phyloP scores from a whole-genome alignment of 192 early-diverging fungal species.

The Obelidium mucronatum region DNA sequence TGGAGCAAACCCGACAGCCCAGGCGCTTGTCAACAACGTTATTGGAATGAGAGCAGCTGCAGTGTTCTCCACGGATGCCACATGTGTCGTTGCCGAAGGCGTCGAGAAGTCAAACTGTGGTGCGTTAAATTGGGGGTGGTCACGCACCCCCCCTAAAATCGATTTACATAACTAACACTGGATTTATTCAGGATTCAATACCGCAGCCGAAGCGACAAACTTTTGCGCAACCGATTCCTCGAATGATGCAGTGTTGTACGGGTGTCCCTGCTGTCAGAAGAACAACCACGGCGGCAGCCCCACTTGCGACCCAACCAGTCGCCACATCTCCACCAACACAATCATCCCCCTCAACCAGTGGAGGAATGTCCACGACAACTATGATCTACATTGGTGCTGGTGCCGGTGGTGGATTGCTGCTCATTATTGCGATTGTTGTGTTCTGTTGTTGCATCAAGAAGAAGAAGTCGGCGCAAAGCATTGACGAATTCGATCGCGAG shows the following conservation, averaged over 20 bases:
- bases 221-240: conserved; percentile 19
- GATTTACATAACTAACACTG: background rate
- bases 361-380: background rate
- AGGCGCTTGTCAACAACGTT: background rate
- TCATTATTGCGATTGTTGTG: conserved; percentile 8
- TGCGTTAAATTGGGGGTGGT: background rate
- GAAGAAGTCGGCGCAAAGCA: background rate
- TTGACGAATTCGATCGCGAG: conserved; percentile 6
- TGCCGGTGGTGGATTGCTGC: background rate
- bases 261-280: background rate
- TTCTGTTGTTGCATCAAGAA: conserved; percentile 23
- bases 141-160: background rate
- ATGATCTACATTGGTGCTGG: conserved; percentile 24
- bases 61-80: background rate
- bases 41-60: background rate
- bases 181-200: conserved; percentile 16
- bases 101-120: conserved; percentile 18
- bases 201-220: conserved; percentile 1
- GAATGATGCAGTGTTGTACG: too few species aligned
- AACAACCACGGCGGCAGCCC: conserved; percentile 16
- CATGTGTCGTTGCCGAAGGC: conserved; percentile 18
- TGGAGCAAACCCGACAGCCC: conserved; percentile 7
- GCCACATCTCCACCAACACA: background rate
- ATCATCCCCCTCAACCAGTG: background rate
- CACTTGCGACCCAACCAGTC: background rate